Conservation (phyloP, 352 stramenopile genomes). For the Pythium angustatum region DNA sequence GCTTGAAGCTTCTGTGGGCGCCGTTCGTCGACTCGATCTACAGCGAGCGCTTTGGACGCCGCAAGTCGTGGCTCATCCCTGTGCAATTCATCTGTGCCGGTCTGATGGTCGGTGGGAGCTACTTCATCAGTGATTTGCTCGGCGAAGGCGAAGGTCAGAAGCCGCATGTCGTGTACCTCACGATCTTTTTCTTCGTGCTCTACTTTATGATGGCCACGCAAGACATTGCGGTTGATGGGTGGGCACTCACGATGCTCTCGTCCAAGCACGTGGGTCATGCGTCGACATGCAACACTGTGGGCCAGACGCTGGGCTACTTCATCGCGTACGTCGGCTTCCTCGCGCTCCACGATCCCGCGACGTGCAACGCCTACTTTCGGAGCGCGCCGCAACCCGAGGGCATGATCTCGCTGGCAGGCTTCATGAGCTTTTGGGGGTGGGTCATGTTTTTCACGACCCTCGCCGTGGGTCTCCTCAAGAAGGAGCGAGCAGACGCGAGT, state of each 20-base stretch:
- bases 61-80: constrained; percentile 97
- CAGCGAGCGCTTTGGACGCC: constrained; percentile 87
- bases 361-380: constrained; percentile 91
- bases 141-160: constrained; percentile 75
- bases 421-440: constrained; percentile 94
- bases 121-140: constrained; percentile 85
- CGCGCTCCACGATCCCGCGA: constrained; percentile 93
- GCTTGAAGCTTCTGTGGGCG: constrained; percentile 99
- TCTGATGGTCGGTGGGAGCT: constrained; percentile 93
- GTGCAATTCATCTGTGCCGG: constrained; percentile 95
- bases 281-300: constrained; percentile 96
- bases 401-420: constrained; percentile 84
- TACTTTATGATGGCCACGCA: constrained; percentile 99
- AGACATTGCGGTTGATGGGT: constrained; percentile 99
- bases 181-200: constrained; percentile 96
- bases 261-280: constrained; percentile 96
- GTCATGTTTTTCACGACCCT: constrained; percentile 93
- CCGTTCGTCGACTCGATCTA: constrained; percentile 97
- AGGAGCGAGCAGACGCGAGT: constrained; percentile 63
- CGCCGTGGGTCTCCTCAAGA: constrained; percentile 92
- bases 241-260: constrained; percentile 99
- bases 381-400: constrained; percentile 57
- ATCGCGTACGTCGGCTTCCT: constrained; percentile 98
- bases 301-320: constrained; percentile 98
- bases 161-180: constrained; percentile 93